These are phyloP conservation scores for Sclerotinia glacialis DNA, from an alignment of 2,329 filamentous ascomycete genomes.

Conservation along the genomic window DNA sequence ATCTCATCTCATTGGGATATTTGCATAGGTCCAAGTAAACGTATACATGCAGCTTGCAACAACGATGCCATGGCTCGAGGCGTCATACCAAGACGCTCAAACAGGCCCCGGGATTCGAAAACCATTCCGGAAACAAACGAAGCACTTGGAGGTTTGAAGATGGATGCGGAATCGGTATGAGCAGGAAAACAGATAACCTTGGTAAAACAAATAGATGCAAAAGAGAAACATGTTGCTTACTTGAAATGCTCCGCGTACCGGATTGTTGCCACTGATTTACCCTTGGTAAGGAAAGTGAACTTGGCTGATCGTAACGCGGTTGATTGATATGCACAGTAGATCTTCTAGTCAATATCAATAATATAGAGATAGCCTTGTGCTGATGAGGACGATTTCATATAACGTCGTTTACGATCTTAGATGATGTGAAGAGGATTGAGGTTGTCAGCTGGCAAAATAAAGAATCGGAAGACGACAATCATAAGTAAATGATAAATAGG, in stretches of 20 bases:
- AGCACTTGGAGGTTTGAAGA: neutral
- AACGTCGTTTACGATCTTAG: neutral
- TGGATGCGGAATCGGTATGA: neutral
- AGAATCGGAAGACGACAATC: neutral
- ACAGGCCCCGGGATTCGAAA: neutral
- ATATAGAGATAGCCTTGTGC: conserved; percentile 8
- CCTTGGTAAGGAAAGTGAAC: neutral
- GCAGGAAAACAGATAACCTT: neutral
- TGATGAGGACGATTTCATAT: neutral
- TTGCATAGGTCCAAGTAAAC: neutral
- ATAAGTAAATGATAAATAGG: neutral
- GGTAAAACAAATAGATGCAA: neutral
- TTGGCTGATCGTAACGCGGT: neutral
- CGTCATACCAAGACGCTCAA: conserved; percentile 5
- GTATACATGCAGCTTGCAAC: neutral
- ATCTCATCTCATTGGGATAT: neutral
- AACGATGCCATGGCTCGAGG: neutral
- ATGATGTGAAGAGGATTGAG: neutral
- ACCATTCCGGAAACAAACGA: neutral
- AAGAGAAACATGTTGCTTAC: conserved; percentile 15
- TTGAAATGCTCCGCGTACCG: conserved; percentile 11
- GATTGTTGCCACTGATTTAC: conserved; percentile 4
- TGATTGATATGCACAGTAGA: conserved; percentile 19
- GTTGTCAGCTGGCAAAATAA: neutral
- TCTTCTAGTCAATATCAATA: conserved; percentile 17